These are phyloP conservation scores for Podospora pseudoanserina DNA, from an alignment of 495 filamentous ascomycete species.

Conservation along the genomic window DNA sequence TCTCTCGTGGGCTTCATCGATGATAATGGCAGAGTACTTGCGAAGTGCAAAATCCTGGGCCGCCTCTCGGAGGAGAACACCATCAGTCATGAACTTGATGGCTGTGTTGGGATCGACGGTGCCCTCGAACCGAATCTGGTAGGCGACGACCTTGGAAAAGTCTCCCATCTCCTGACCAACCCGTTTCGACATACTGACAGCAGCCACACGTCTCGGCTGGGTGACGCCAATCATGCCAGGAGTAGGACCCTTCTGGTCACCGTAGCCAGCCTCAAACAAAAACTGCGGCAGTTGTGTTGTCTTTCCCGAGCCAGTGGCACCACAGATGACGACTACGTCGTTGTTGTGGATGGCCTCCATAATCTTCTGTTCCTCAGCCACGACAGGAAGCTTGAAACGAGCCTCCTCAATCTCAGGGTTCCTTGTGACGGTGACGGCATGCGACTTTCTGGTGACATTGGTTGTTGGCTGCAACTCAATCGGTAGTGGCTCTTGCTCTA, in stretches of 20 bases:
- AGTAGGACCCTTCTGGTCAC: constrained; percentile 67
- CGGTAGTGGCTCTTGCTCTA: constrained; percentile 73
- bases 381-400: constrained; percentile 79
- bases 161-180: constrained; percentile 81
- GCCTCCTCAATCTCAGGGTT: constrained; percentile 68
- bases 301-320: constrained; percentile 93
- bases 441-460: constrained; percentile 66
- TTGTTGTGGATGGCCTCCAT: constrained; percentile 97
- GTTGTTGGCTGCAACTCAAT: constrained; percentile 64
- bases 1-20: constrained; percentile 97
- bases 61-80: constrained; percentile 89
- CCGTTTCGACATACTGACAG: constrained; percentile 91
- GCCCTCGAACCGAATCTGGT: constrained; percentile 94
- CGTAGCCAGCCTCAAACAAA: constrained; percentile 89
- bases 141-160: constrained; percentile 65
- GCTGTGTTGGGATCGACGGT: constrained; percentile 78
- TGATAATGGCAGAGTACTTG: constrained; percentile 92
- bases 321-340: constrained; percentile 84
- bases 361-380: constrained; percentile 93
- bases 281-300: constrained; percentile 98
- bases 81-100: constrained; percentile 99
- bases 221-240: constrained; percentile 94
- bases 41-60: constrained; percentile 81
- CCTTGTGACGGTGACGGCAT: constrained; percentile 68
- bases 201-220: constrained; percentile 88